A percentile compares a stretch with the other conserved stretches of the same genome.
These are phyloP conservation scores for Lasiodiplodia gonubiensis DNA, from an alignment of 2,329 filamentous ascomycete species.

Conservation along the genomic window DNA sequence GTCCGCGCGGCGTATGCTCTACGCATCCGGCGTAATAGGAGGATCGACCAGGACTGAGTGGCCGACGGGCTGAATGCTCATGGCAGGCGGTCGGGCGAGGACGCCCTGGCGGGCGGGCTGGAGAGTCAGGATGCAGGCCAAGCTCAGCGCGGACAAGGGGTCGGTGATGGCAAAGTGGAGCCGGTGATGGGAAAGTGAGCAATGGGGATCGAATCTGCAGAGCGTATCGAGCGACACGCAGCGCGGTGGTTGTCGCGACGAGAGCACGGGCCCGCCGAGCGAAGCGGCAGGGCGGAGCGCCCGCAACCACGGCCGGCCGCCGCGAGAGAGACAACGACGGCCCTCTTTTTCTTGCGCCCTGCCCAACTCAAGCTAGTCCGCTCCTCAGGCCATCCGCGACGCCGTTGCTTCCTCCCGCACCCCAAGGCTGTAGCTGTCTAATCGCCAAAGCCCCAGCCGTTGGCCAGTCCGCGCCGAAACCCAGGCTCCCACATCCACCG, in stretches of 20 bases:
- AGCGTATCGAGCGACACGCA: slow-evolving; percentile 9
- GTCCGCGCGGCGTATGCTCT: not conserved
- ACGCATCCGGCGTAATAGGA: not conserved
- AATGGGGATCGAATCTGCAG: slow-evolving; percentile 16
- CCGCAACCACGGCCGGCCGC: slow-evolving; percentile 8
- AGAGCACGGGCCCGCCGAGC: not conserved
- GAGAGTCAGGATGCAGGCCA: slow-evolving; percentile 21
- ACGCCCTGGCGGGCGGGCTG: not conserved
- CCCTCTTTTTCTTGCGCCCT: slow-evolving; percentile 4
- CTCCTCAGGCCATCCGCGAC: not conserved
- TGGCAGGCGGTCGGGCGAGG: not conserved
- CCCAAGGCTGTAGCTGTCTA: not conserved
- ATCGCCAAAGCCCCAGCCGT: slow-evolving; percentile 1
- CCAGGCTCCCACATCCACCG: slow-evolving; percentile 14
- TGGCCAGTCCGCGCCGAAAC: not conserved
- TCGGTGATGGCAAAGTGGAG: slow-evolving; percentile 21
- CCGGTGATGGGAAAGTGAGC: slow-evolving; percentile 24
- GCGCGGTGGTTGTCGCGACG: not conserved
- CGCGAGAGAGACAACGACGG: not conserved
- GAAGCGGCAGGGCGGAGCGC: not conserved
- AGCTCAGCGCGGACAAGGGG: slow-evolving; percentile 13
- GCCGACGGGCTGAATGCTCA: not conserved
- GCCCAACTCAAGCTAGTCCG: not conserved
- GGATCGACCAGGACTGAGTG: not conserved
- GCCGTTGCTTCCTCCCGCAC: slow-evolving; percentile 18